Evolutionary conservation across 345 rosid species (phyloP).

Genomic region (Aquilaria malaccensis): DNA sequence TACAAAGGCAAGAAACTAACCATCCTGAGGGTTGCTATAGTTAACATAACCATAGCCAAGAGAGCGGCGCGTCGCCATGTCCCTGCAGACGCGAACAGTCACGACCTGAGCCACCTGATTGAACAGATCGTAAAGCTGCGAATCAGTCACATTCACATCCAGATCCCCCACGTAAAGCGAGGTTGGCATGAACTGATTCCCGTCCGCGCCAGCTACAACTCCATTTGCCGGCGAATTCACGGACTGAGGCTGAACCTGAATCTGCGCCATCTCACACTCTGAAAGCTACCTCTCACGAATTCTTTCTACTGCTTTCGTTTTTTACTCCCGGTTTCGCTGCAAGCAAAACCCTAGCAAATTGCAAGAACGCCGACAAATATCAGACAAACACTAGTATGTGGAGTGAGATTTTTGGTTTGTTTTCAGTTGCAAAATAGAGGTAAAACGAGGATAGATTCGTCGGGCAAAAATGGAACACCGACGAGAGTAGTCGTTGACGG

Average conservation of each 20-base stretch:
- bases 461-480: constrained; percentile 26
- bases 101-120: constrained; percentile 68
- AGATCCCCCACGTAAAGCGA: constrained; percentile 89
- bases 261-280: constrained; percentile 53
- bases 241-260: constrained; percentile 60
- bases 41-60: constrained; percentile 90
- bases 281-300: constrained; percentile 4
- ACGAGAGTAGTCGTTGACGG: constrained; percentile 22
- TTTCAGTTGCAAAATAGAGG: constrained; percentile 13
- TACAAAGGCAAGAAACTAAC: constrained; percentile 23
- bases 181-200: constrained; percentile 37
- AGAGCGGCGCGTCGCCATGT: constrained; percentile 64
- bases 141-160: constrained; percentile 57
- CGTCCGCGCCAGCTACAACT: constrained; percentile 25
- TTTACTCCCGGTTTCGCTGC: constrained; percentile 16
- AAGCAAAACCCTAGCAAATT: constrained; percentile 13
- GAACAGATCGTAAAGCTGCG: constrained; percentile 74
- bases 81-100: constrained; percentile 83
- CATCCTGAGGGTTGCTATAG: constrained; percentile 67
- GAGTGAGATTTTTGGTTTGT: background rate
- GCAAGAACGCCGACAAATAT: background rate
- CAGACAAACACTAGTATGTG: constrained; percentile 1
- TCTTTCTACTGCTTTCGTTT: constrained; percentile 2
- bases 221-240: constrained; percentile 32
- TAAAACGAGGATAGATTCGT: constrained; percentile 24